These are phyloP conservation scores for Escovopsis sp. DNA, from an alignment of 2,329 filamentous ascomycete species.

Conservation along the genomic window DNA sequence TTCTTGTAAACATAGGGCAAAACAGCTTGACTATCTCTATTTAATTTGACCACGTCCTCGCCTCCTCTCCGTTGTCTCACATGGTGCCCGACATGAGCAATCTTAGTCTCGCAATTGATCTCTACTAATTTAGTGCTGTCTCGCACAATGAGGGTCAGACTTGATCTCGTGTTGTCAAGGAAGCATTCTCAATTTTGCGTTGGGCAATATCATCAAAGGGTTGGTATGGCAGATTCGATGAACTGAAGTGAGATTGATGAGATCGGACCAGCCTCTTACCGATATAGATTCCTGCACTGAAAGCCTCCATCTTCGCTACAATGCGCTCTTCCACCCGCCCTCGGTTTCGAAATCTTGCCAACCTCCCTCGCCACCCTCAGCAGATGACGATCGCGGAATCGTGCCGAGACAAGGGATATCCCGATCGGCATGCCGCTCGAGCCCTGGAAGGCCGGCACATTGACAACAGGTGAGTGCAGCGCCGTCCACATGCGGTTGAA, in stretches of 20 bases:
- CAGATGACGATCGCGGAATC: slow-evolving; percentile 31
- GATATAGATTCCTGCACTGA: neutral
- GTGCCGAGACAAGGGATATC: slow-evolving; percentile 33
- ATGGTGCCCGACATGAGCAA: neutral
- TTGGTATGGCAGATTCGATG: no score
- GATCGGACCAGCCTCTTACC: no score
- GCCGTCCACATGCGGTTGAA: slow-evolving; percentile 40
- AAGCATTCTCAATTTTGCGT: no score
- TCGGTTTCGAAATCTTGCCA: slow-evolving; percentile 17
- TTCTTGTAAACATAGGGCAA: neutral
- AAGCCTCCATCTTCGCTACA: neutral
- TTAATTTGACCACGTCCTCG: neutral
- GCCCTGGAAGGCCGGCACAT: slow-evolving; percentile 47
- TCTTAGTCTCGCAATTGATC: neutral
- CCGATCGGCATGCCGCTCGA: slow-evolving; percentile 41
- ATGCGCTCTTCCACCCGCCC: slow-evolving; percentile 14
- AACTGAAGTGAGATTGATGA: no score
- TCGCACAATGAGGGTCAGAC: no score
- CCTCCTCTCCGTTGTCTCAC: neutral
- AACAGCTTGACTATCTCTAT: neutral
- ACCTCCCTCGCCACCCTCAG: slow-evolving; percentile 26
- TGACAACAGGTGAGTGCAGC: slow-evolving; percentile 48
- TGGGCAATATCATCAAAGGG: no score
- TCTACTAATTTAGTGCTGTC: neutral
- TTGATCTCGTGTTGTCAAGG: no score